Evolutionary conservation across 2,329 filamentous ascomycete genomes (phyloP).

Genomic region (Beauveria sp.): DNA sequence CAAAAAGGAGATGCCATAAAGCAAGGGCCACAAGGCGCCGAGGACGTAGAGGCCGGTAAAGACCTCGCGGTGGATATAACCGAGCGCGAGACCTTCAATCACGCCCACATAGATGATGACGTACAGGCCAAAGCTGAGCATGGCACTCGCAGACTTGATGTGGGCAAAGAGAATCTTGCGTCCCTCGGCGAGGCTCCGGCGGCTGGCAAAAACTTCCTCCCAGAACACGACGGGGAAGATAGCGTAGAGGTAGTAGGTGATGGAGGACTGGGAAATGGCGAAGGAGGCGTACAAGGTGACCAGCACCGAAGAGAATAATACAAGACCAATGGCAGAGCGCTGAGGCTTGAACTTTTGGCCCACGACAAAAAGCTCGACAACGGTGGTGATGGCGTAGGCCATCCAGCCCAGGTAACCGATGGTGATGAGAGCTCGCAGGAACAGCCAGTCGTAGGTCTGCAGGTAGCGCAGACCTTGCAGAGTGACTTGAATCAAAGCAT

Average conservation of each 20-base stretch:
- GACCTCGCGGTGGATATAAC: conserved; percentile 85
- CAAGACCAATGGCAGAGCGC: conserved; percentile 49
- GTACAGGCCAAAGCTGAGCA: conserved; percentile 56
- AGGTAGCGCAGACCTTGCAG: conserved; percentile 84
- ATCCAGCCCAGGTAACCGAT: conserved; percentile 94
- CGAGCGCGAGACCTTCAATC: conserved; percentile 76
- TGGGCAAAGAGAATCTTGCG: conserved; percentile 61
- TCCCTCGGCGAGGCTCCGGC: conserved; percentile 61
- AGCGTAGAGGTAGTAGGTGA: conserved; percentile 83
- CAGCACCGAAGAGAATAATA: conserved; percentile 70
- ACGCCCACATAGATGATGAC: conserved; percentile 61
- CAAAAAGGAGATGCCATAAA: conserved; percentile 68
- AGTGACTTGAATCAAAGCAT: conserved; percentile 66
- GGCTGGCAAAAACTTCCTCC: conserved; percentile 84
- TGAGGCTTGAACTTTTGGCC: conserved; percentile 59
- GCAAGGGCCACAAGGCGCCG: conserved; percentile 68
- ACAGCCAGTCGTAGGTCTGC: conserved; percentile 98
- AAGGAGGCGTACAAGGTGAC: conserved; percentile 72
- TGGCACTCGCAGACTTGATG: conserved; percentile 51
- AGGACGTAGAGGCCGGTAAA: conserved; percentile 74
- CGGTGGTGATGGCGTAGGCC: conserved; percentile 79
- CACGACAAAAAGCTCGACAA: conserved; percentile 81
- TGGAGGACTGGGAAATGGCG: conserved; percentile 67
- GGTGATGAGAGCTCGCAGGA: conserved; percentile 81
- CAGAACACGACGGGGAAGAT: conserved; percentile 93